A percentile compares a stretch with the other conserved stretches of the same genome.
Evolutionary conservation across 345 rosid species (phyloP).

Genomic region (Xanthoceras sorbifolium): DNA sequence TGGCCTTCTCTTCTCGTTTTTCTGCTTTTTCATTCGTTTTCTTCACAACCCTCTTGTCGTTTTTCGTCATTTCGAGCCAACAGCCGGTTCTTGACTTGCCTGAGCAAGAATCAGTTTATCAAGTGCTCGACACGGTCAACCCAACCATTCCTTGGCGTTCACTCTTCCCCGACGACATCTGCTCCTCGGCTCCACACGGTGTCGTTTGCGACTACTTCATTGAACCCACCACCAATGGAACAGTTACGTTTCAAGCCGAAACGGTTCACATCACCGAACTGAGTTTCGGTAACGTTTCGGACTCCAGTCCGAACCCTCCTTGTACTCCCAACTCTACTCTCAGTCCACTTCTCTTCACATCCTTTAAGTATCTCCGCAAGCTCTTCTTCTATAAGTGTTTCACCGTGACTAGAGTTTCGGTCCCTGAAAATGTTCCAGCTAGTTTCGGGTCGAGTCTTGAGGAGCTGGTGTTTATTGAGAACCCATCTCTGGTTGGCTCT

Average conservation of each 20-base stretch:
- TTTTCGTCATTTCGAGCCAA: conserved; percentile 20
- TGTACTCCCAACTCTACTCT: conserved; percentile 56
- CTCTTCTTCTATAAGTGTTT: conserved; percentile 70
- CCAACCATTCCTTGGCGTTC: conserved; percentile 56
- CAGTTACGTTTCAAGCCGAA: conserved; percentile 7
- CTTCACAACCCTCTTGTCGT: conserved; percentile 27
- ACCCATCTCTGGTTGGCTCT: conserved; percentile 52
- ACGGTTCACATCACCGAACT: conserved; percentile 57
- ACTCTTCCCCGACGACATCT: conserved; percentile 59
- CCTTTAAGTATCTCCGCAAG: conserved; percentile 58
- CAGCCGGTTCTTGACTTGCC: conserved; percentile 45
- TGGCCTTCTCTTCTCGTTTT: conserved; percentile 16
- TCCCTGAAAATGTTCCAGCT: conserved; percentile 35
- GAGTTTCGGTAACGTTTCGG: conserved; percentile 64
- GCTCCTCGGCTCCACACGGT: conserved; percentile 70
- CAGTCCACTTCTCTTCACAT: conserved; percentile 50
- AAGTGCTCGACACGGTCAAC: conserved; percentile 58
- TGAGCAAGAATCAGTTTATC: conserved; percentile 57
- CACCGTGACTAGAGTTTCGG: conserved; percentile 34
- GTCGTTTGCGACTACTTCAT: conserved; percentile 55
- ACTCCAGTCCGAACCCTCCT: conserved; percentile 59
- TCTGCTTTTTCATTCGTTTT: conserved; percentile 18
- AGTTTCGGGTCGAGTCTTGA: conserved; percentile 45
- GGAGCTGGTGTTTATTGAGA: conserved; percentile 62
- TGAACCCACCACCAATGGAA: conserved; percentile 20